Evolutionary conservation across 2,329 filamentous ascomycete species (phyloP), one percentile per base, ranked within the genome.

Genomic region (Didymella pinodella): DNA sequence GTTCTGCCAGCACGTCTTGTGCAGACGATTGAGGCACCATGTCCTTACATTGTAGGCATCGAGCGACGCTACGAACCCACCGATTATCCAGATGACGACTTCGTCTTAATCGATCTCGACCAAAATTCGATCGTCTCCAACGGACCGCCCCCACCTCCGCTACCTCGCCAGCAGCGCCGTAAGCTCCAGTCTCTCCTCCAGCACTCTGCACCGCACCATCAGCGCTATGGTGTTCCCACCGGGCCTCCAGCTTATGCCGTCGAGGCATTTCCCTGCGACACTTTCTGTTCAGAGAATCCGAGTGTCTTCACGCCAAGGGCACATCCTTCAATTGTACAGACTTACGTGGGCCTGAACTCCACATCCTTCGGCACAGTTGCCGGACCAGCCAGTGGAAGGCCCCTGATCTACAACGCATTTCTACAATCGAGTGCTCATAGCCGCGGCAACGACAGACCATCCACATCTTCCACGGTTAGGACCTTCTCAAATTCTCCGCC

Each of bases 11-110:
- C 92, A 8, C 88, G 94, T 34, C 82, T 99, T 22, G 84, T 99
- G 10, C 93, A 95, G 52, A 94, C 93, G 2, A 84, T 99, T 18
- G 95, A 98, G 69, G 94, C 94, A 0, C 94, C 94, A 2, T 98
- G 95, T 69, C 95, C 95, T 0, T 99, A 98, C 71, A 97, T 99
- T 65, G 92, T 98, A 43, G 95, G 95, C 48, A 92, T 99, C 57
- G 95, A 99, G 79, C 87, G 93, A 65, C 88, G 93, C 57, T 98
- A 98, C 74, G 92, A 96, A 68, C 87, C 87, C 57, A 86, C 93
- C 46, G 89, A 93, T 67, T 85, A 98, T 41, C 95, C 95, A 0
- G 92, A 97, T 7, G 95, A 98, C 69, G 95, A 98, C 73, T 98
- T 94, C 75, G 93, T 98, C 18, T 83, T 98, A 16, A 93, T 98